These are phyloP conservation scores for Babesia sp. DNA, from an alignment of 169 alveolate species.

Conservation along the genomic window DNA sequence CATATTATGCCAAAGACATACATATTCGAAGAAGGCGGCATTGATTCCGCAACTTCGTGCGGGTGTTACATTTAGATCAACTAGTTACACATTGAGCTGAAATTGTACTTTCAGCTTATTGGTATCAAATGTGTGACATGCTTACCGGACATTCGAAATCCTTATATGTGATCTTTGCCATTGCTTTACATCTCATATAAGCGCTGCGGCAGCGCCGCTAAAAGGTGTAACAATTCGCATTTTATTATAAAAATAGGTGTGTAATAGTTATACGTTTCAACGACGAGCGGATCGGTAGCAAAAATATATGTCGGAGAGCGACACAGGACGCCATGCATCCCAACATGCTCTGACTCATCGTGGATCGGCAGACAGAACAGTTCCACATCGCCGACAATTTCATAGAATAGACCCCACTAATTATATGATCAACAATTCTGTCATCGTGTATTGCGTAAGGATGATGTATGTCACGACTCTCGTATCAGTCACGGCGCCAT, in stretches of 20 bases:
- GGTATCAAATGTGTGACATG: background rate
- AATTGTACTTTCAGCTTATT: background rate
- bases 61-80: too few relatives aligned
- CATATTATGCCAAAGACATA: too few relatives aligned
- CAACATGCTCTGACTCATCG: background rate
- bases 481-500: too few relatives aligned
- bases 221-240: background rate
- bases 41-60: too few relatives aligned
- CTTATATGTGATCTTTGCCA: conserved; percentile 22
- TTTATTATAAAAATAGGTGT: too few relatives aligned
- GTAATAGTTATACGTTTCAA: too few relatives aligned
- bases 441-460: too few relatives aligned
- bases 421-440: too few relatives aligned
- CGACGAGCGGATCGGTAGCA: too few relatives aligned
- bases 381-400: background rate
- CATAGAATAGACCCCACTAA: too few relatives aligned
- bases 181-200: background rate
- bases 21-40: too few relatives aligned
- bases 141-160: conserved; percentile 61
- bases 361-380: background rate
- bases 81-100: background rate
- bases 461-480: too few relatives aligned
- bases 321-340: background rate
- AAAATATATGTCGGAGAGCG: background rate
- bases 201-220: background rate